These are phyloP conservation scores for Aspergillus aculeatus DNA, from an alignment of 2,329 filamentous ascomycete species.

Conservation along the genomic window DNA sequence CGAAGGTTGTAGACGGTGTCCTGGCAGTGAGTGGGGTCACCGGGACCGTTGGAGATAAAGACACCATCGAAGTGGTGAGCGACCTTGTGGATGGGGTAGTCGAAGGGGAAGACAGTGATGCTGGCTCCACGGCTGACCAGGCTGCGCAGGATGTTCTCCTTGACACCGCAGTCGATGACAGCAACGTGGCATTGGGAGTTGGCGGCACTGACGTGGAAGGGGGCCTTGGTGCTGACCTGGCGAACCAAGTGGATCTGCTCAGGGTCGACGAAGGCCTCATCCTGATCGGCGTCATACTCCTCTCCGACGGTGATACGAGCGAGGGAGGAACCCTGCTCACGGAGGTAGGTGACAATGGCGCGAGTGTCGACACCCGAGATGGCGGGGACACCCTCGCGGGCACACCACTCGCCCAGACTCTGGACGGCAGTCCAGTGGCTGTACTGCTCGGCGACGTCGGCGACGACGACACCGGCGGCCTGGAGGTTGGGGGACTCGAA, in stretches of 20 bases:
- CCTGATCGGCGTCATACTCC: slow-evolving; percentile 97
- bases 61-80: slow-evolving; percentile 97
- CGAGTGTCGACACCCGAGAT: slow-evolving; percentile 97
- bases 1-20: slow-evolving; percentile 89
- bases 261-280: slow-evolving; percentile 92
- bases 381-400: slow-evolving; percentile 89
- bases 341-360: slow-evolving; percentile 90
- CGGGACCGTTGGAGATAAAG: slow-evolving; percentile 98
- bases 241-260: slow-evolving; percentile 95
- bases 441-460: slow-evolving; percentile 89
- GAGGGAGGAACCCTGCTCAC: slow-evolving; percentile 94
- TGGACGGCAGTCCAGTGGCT: slow-evolving; percentile 99
- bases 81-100: slow-evolving; percentile 98
- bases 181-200: slow-evolving; percentile 86
- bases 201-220: slow-evolving; percentile 87
- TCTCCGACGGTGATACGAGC: slow-evolving; percentile 93
- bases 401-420: slow-evolving; percentile 90
- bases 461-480: slow-evolving; percentile 91
- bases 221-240: slow-evolving; percentile 95
- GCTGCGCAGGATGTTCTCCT: slow-evolving; percentile 98
- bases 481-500: slow-evolving; percentile 98
- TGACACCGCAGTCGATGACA: slow-evolving; percentile 95
- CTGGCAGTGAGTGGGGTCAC: slow-evolving; percentile 95
- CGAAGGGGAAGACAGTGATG: slow-evolving; percentile 90
- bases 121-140: slow-evolving; percentile 88